Evolutionary conservation across 495 filamentous ascomycete genomes (phyloP), one percentile per base, ranked within the genome.

Genomic region (Trichoderma virens): DNA sequence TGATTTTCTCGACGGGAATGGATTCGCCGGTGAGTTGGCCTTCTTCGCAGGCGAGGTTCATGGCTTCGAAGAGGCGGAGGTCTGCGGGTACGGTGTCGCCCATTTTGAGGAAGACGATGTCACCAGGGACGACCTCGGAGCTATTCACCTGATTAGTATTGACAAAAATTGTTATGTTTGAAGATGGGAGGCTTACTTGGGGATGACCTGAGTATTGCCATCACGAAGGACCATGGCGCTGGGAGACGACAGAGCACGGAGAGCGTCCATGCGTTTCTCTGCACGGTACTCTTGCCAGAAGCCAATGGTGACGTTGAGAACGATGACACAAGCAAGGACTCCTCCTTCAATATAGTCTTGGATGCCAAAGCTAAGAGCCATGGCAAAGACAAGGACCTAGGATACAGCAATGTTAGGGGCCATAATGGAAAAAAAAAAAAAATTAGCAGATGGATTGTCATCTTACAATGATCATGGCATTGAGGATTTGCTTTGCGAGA

Each of bases 21-120:
- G 90, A 86, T 73, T 94, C 90, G 38, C 90, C 90, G 3, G 89
- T 93, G 59, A 75, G 78, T 20, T 86, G 80, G 45, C 83, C 85
- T 69, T 91, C 88, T 41, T 90, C 88, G 64, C 82, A 85, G 43
- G 86, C 82, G 34, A 89, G 81, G 73, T 93, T 92, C 86, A 92
- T 90, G 45, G 86, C 85, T 64, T 93, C 90, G 65, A 91, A 86
- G 16, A 93, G 67, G 27, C 86, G 82, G 31, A 88, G 61, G 72
- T 93, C 91, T 16, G 91, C 91, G 16, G 91, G 91, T 3, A 93
- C 83, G 2, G 88, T 91, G 74, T 93, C 91, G 35, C 91, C 91
- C 69, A 90, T 90, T 80, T 91, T 92, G 51, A 95, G 73, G 60
- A 88, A 81, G 51, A 91, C 78, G 69, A 94, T 83, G 65, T 96